phyloP scores from a whole-genome alignment of 768 basidiomycete species.

The Panaeolus cyanescens region DNA sequence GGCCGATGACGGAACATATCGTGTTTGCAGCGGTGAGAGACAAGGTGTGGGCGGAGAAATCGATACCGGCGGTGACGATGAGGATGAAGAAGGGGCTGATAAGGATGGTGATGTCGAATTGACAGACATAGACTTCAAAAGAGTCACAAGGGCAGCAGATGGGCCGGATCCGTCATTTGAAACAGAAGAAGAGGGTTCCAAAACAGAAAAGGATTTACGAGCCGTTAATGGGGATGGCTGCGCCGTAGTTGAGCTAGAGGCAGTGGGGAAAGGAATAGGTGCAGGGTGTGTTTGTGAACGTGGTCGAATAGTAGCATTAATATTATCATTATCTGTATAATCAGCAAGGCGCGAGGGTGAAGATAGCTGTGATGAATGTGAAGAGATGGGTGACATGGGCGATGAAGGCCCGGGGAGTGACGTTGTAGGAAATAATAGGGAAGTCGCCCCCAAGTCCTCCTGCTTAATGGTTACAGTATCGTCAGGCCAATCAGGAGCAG shows the following conservation, averaged over 20 bases:
- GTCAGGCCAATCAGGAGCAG: constrained; percentile 31
- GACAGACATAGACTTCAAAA: constrained; percentile 44
- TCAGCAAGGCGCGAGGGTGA: constrained; percentile 19
- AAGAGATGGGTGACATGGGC: constrained; percentile 28
- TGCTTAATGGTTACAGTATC: constrained; percentile 43
- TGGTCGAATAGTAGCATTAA: constrained; percentile 32
- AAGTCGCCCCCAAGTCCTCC: constrained; percentile 47
- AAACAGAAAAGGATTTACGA: constrained; percentile 20
- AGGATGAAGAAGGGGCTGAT: constrained; percentile 25
- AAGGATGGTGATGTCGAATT: constrained; percentile 30
- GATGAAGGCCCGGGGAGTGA: constrained; percentile 28
- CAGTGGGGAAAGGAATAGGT: constrained; percentile 9
- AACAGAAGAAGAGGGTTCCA: constrained; percentile 19
- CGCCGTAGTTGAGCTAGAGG: constrained; percentile 15
- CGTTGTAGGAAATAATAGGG: constrained; percentile 30
- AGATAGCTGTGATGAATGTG: constrained; percentile 26
- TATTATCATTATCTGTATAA: constrained; percentile 8
- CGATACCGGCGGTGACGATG: constrained; percentile 12
- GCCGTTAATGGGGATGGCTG: constrained; percentile 17
- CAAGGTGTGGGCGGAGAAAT: constrained; percentile 29
- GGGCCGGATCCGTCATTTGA: constrained; percentile 19
- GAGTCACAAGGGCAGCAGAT: constrained; percentile 32
- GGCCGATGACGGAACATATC: constrained; percentile 28
- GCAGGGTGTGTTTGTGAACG: constrained; percentile 40
- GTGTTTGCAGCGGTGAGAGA: constrained; percentile 43